phyloP scores from a whole-genome alignment of 371 early-diverging fungal species.

The Nematocida homosporus region DNA sequence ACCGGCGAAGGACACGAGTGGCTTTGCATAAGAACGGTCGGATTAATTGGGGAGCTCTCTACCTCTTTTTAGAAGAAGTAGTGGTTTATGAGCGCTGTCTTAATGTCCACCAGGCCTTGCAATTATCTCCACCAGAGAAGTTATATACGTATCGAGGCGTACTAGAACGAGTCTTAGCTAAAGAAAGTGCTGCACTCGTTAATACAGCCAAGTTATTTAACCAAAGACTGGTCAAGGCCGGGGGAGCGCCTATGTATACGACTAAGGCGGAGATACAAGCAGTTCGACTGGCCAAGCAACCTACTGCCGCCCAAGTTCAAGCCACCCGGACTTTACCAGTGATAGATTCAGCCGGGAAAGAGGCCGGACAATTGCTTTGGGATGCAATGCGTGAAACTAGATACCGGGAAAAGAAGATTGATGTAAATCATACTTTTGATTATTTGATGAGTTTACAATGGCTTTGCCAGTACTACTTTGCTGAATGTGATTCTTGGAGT shows the following conservation, averaged over 20 bases:
- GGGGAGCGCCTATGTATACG: background rate
- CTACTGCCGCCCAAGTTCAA: background rate
- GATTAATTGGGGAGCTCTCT: constrained; percentile 9
- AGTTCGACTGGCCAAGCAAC: background rate
- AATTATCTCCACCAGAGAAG: background rate
- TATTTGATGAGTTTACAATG: constrained; percentile 4
- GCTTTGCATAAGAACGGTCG: background rate
- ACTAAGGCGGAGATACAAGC: background rate
- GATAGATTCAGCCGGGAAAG: background rate
- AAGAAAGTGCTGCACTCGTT: background rate
- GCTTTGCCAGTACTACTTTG: constrained; percentile 13
- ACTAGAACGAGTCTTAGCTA: background rate
- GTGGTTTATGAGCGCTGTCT: constrained; percentile 2
- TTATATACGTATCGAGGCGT: background rate
- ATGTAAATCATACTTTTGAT: no score
- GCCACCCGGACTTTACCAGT: background rate
- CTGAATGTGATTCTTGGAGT: constrained; percentile 1
- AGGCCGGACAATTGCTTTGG: constrained; percentile 6
- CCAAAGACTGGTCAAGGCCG: background rate
- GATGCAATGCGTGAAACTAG: background rate
- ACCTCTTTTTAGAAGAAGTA: background rate
- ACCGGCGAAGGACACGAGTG: background rate
- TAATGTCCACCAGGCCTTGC: background rate
- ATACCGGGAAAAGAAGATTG: background rate
- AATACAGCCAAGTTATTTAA: background rate